phyloP scores from a whole-genome alignment of 225 moss, liverwort and hornwort genomes.

The Pleurozium schreberi region DNA sequence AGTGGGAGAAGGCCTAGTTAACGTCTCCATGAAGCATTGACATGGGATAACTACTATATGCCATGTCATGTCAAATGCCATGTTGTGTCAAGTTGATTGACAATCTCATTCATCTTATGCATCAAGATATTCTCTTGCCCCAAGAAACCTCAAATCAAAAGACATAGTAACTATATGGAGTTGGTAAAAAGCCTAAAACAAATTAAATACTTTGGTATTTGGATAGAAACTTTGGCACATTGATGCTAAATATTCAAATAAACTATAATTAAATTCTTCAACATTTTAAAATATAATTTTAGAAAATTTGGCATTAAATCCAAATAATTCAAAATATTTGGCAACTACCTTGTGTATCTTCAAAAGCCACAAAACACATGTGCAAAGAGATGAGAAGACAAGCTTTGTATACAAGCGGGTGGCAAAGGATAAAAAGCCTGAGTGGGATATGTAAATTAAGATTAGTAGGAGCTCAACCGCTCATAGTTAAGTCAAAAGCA shows the following conservation, averaged over 20 bases:
- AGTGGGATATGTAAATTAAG: background rate
- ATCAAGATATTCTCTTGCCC: background rate
- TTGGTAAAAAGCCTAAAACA: background rate
- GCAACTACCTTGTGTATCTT: background rate
- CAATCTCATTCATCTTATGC: accelerated
- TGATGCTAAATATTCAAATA: background rate
- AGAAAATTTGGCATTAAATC: background rate
- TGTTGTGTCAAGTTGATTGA: background rate
- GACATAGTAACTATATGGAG: background rate
- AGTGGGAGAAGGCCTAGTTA: accelerated
- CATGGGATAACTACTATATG: background rate
- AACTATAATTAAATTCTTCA: background rate
- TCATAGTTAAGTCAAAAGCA: background rate
- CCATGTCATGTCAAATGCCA: no score
- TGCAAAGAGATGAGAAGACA: no score
- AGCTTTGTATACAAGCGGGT: background rate
- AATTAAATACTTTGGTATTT: background rate
- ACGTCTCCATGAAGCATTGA: background rate
- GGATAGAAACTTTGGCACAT: accelerated
- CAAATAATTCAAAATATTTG: background rate
- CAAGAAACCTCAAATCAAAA: background rate
- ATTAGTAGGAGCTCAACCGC: background rate
- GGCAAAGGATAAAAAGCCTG: no score
- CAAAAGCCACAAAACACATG: no score
- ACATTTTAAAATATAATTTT: background rate